Conservation (phyloP, 495 filamentous ascomycete species). For the Letharia columbiana region DNA sequence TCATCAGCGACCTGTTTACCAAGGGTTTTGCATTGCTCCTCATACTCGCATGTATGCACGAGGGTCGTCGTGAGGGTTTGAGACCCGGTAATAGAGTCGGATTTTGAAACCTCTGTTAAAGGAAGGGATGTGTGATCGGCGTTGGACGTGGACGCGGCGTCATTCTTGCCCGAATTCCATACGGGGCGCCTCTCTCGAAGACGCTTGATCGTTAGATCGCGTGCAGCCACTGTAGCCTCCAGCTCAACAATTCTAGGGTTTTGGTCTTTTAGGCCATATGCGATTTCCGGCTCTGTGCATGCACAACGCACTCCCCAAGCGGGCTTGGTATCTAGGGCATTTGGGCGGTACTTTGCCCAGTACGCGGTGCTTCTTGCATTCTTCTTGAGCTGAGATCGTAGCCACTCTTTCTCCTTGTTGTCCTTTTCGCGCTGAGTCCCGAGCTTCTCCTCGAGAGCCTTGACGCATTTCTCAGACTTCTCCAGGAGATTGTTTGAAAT, state of each 20-base stretch:
- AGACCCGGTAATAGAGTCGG: not conserved
- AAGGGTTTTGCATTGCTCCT: not conserved
- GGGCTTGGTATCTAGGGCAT: not conserved
- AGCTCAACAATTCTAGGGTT: not conserved
- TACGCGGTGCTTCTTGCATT: not conserved
- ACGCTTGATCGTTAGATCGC: not conserved
- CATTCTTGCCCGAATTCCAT: not conserved
- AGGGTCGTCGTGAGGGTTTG: not conserved
- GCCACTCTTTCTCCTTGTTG: not conserved
- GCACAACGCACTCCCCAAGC: conserved; percentile 3
- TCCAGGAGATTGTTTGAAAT: not conserved
- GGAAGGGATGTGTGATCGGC: not conserved
- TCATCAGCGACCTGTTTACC: not conserved
- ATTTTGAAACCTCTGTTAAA: not conserved
- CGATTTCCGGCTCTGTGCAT: not conserved
- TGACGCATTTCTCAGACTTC: not conserved
- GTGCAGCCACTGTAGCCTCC: not conserved
- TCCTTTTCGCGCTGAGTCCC: not conserved
- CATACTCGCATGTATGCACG: not conserved
- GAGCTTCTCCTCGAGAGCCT: not conserved
- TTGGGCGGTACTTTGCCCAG: not conserved
- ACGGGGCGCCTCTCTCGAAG: not conserved
- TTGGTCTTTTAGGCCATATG: not conserved
- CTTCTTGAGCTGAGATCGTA: not conserved
- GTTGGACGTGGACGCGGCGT: not conserved